Evolutionary conservation across 148 eudicot species (phyloP).

Genomic region (Vaccinium vitisidaea): DNA sequence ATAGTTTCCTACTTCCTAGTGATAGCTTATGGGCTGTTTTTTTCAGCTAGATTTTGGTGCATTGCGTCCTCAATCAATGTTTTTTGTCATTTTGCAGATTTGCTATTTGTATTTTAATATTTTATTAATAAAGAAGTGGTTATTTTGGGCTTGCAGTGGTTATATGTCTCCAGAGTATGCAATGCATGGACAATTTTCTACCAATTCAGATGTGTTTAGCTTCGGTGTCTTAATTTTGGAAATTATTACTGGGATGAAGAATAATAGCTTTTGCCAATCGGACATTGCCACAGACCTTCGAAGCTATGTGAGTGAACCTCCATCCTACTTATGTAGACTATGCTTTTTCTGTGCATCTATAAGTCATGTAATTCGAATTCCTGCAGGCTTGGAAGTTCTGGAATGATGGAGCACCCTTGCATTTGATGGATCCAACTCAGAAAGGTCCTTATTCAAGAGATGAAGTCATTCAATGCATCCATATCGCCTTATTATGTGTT

Average conservation of each 20-base stretch:
- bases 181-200: background rate
- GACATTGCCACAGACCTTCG: background rate
- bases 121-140: background rate
- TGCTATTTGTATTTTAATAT: background rate
- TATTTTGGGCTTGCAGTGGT: background rate
- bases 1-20: background rate
- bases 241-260: background rate
- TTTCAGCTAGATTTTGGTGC: background rate
- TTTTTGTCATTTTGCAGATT: background rate
- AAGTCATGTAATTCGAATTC: background rate
- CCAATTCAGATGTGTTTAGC: background rate
- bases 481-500: slow-evolving; percentile 38
- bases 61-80: background rate
- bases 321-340: background rate
- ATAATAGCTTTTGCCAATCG: background rate
- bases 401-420: slow-evolving; percentile 23
- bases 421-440: slow-evolving; percentile 26
- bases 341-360: background rate
- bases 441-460: background rate
- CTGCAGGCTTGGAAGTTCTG: slow-evolving; percentile 44
- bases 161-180: background rate
- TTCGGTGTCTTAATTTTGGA: background rate
- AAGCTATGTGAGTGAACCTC: background rate
- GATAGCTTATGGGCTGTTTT: background rate
- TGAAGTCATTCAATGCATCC: slow-evolving; percentile 39